A percentile compares a stretch with the other conserved stretches of the same genome.
phyloP scores from a whole-genome alignment of 768 basidiomycete species.

The Pulveroboletus sp. region DNA sequence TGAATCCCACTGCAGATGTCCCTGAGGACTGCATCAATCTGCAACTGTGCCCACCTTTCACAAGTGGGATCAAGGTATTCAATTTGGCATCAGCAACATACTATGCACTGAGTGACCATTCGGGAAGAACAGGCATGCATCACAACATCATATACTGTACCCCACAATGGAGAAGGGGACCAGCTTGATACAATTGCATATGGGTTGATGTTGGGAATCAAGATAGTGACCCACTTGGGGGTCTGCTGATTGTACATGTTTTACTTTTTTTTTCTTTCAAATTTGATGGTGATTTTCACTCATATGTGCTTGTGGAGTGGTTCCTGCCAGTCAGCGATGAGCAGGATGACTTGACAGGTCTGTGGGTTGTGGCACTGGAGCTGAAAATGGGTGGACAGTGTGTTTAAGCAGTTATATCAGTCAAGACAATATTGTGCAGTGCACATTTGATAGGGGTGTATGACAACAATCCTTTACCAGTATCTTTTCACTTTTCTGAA shows the following conservation, averaged over 20 bases:
- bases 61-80: too few species aligned
- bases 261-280: conserved; percentile 29
- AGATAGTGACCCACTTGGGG: conserved; percentile 9
- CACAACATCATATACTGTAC: conserved; percentile 17
- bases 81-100: conserved; percentile 28
- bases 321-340: conserved; percentile 16
- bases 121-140: conserved; percentile 5
- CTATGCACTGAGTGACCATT: conserved; percentile 24
- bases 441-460: conserved; percentile 33
- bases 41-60: too few species aligned
- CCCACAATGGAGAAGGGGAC: conserved; percentile 10
- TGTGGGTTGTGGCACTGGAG: not conserved
- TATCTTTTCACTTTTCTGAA: conserved; percentile 15
- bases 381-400: not conserved
- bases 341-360: conserved; percentile 14
- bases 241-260: conserved; percentile 18
- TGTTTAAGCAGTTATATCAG: conserved; percentile 20
- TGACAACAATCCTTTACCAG: conserved; percentile 18
- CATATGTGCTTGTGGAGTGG: conserved; percentile 33
- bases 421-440: conserved; percentile 30
- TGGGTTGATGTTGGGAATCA: conserved; percentile 16
- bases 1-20: too few species aligned
- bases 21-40: too few species aligned
- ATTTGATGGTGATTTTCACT: conserved; percentile 10
- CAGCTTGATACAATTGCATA: conserved; percentile 12